Conservation (phyloP, 495 filamentous ascomycete genomes). For the Penicillium pulvis region DNA sequence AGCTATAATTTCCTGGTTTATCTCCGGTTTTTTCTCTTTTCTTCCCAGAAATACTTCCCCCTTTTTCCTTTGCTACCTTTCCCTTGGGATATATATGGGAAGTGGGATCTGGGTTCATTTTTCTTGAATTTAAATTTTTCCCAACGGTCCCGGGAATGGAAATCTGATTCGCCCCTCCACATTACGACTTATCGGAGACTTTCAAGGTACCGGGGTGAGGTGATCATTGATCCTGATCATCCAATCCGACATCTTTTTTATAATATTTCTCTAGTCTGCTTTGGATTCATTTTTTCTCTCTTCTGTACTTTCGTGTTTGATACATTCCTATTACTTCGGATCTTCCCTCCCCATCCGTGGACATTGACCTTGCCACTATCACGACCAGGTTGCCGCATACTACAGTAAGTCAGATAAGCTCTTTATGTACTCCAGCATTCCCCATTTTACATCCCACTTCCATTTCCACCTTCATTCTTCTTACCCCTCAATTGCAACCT, state of each 20-base stretch:
- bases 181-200: slow-evolving; percentile 25
- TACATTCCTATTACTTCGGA: slow-evolving; percentile 4
- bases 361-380: not conserved
- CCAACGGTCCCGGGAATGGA: slow-evolving; percentile 29
- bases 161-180: slow-evolving; percentile 22
- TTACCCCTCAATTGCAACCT: slow-evolving; percentile 10
- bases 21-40: slow-evolving; percentile 1
- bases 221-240: slow-evolving; percentile 26
- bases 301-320: slow-evolving; percentile 11
- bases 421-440: not conserved
- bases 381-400: not conserved
- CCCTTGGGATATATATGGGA: not conserved
- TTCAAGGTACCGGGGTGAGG: slow-evolving; percentile 28
- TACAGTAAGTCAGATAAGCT: slow-evolving; percentile 18
- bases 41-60: not conserved
- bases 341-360: not conserved
- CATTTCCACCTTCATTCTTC: slow-evolving; percentile 9
- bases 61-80: not conserved
- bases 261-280: not conserved
- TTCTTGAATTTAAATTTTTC: not conserved
- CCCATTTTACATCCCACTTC: slow-evolving; percentile 2
- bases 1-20: slow-evolving; percentile 9
- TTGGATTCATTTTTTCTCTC: slow-evolving; percentile 1
- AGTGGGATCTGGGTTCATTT: slow-evolving; percentile 1
- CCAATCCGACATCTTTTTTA: slow-evolving; percentile 8